A percentile compares a stretch with the other conserved stretches of the same genome.
These are phyloP conservation scores for Glycine tomentella DNA, from an alignment of 306 rosid genomes.

Conservation along the genomic window DNA sequence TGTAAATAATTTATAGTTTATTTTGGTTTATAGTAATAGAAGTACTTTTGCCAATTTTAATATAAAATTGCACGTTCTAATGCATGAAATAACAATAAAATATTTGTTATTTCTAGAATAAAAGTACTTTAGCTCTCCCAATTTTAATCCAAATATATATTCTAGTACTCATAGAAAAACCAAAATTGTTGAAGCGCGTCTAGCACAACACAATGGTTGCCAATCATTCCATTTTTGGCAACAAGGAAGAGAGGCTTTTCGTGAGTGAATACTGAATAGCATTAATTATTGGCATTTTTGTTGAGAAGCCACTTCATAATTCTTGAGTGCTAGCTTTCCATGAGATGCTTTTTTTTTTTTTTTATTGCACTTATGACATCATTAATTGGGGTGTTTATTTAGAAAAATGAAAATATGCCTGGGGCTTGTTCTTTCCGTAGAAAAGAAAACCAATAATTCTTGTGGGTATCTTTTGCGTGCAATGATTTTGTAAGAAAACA, in stretches of 20 bases:
- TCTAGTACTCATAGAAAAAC: not conserved
- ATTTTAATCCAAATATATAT: no score
- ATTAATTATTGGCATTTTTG: conserved; percentile 41
- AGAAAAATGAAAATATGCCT: conserved; percentile 9
- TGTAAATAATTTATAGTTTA: no score
- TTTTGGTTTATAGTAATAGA: no score
- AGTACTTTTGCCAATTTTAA: no score
- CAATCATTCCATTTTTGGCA: conserved; percentile 28
- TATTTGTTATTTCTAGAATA: no score
- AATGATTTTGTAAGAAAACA: conserved; percentile 48
- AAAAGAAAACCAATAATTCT: not conserved
- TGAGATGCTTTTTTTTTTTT: conserved; percentile 14
- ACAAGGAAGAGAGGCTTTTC: not conserved
- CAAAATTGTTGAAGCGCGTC: conserved; percentile 1
- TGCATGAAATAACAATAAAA: no score
- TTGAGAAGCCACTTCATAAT: conserved; percentile 29
- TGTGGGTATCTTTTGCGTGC: conserved; percentile 60
- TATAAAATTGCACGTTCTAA: no score
- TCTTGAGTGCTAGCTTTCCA: conserved; percentile 36
- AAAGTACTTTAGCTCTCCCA: no score
- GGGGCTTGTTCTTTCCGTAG: not conserved
- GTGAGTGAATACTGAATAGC: not conserved
- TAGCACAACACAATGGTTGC: not conserved
- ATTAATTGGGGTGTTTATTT: conserved; percentile 41
- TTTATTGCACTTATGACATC: conserved; percentile 30